These are phyloP conservation scores for Nitzschia sp. DNA, from an alignment of 108 stramenopile species.

Conservation along the genomic window DNA sequence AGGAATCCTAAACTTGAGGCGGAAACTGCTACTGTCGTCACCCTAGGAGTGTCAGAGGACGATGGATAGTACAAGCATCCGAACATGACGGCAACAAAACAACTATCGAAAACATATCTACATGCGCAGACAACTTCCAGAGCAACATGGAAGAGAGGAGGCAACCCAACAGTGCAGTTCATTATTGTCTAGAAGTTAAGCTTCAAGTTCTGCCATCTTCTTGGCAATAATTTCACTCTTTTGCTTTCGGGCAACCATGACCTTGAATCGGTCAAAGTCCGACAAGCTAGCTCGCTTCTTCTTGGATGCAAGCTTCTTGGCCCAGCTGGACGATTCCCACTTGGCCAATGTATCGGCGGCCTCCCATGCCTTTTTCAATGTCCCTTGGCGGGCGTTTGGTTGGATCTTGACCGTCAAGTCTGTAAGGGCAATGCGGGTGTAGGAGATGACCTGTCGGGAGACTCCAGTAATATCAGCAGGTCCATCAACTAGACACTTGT, in stretches of 20 bases:
- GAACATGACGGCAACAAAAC: no score
- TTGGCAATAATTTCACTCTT: conserved; percentile 86
- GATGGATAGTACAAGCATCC: no score
- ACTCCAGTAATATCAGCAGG: conserved; percentile 89
- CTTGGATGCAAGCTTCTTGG: conserved; percentile 92
- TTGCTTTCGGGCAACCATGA: conserved; percentile 94
- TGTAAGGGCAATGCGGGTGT: conserved; percentile 90
- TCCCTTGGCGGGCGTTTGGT: conserved; percentile 88
- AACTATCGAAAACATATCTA: no score
- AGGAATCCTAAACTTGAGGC: no score
- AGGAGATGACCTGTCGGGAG: conserved; percentile 93
- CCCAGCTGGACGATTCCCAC: conserved; percentile 93
- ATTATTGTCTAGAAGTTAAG: conserved; percentile 32
- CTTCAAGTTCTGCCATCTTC: conserved; percentile 85
- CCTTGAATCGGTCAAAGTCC: conserved; percentile 99
- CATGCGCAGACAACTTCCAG: no score
- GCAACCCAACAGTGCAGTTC: no score
- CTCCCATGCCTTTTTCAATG: conserved; percentile 86
- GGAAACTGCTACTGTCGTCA: no score
- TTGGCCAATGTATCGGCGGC: conserved; percentile 78
- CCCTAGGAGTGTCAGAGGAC: no score
- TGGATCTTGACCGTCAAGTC: conserved; percentile 91
- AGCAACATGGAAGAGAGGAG: no score
- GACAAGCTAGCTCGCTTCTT: conserved; percentile 75
- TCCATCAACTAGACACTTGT: conserved; percentile 97